These are phyloP conservation scores for Suhomyces xylopsoci DNA, from an alignment of 805 yeast genomes.

Conservation along the genomic window DNA sequence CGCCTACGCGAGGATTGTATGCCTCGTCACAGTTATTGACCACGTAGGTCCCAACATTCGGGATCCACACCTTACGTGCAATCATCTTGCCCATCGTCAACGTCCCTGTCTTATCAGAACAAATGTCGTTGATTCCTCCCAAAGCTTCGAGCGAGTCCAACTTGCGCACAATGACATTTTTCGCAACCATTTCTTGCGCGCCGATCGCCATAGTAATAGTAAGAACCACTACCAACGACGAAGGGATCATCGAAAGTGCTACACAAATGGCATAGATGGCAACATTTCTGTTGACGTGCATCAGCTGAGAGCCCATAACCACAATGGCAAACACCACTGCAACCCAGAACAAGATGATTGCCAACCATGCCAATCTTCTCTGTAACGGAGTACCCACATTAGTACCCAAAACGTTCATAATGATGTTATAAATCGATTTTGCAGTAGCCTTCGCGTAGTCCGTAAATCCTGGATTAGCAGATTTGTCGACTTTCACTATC, in stretches of 20 bases:
- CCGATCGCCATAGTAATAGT: conserved; percentile 43
- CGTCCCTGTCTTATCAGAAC: conserved; percentile 77
- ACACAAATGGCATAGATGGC: conserved; percentile 42
- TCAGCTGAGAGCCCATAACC: conserved; percentile 36
- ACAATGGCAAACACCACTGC: conserved; percentile 39
- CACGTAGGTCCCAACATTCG: conserved; percentile 30
- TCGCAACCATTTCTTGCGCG: conserved; percentile 35
- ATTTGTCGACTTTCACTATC: conserved; percentile 34
- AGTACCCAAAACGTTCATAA: conserved; percentile 45
- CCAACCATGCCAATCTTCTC: conserved; percentile 47
- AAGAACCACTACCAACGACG: conserved; percentile 36
- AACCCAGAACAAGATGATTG: conserved; percentile 49
- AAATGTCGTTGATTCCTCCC: conserved; percentile 58
- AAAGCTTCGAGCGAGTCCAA: conserved; percentile 38
- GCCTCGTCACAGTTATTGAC: conserved; percentile 34
- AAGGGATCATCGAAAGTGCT: conserved; percentile 40
- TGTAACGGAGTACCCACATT: conserved; percentile 47
- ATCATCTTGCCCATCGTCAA: conserved; percentile 39
- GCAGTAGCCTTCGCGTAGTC: conserved; percentile 33
- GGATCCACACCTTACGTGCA: conserved; percentile 36
- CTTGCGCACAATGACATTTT: conserved; percentile 36
- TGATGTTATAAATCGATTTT: conserved; percentile 40
- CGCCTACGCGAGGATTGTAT: conserved; percentile 40
- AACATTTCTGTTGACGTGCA: conserved; percentile 31
- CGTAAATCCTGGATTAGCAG: conserved; percentile 32